These are phyloP conservation scores for Mariannaea elegans DNA, from an alignment of 2,329 filamentous ascomycete genomes.

Conservation along the genomic window DNA sequence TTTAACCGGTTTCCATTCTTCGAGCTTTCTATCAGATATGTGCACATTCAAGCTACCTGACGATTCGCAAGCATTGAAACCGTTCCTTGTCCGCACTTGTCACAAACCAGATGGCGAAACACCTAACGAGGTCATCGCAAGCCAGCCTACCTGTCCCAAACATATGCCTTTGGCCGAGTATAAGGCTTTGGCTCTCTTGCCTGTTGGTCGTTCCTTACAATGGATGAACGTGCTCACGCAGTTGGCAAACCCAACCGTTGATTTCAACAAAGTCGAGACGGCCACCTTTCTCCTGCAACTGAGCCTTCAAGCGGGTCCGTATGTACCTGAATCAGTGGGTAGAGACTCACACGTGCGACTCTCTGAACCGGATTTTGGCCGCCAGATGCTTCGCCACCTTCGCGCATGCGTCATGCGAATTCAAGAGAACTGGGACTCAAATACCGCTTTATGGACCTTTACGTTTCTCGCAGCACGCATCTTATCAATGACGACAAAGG, in stretches of 20 bases:
- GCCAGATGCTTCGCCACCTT: neutral
- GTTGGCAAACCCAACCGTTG: slow-evolving; percentile 29
- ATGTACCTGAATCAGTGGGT: accelerated
- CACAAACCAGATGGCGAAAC: slow-evolving; percentile 6
- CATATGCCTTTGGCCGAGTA: slow-evolving; percentile 63
- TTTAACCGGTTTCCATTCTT: neutral
- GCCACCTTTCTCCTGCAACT: slow-evolving; percentile 29
- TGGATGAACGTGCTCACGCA: slow-evolving; percentile 37
- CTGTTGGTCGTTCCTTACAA: slow-evolving; percentile 21
- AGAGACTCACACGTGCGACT: slow-evolving; percentile 9
- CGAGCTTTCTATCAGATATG: neutral
- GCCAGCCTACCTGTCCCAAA: slow-evolving; percentile 55
- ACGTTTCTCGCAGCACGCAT: slow-evolving; percentile 24
- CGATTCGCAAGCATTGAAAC: slow-evolving; percentile 10
- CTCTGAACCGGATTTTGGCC: slow-evolving; percentile 13
- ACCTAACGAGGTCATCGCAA: slow-evolving; percentile 63
- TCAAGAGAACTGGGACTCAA: slow-evolving; percentile 33
- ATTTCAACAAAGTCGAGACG: slow-evolving; percentile 36
- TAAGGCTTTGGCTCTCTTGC: slow-evolving; percentile 45
- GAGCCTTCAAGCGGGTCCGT: slow-evolving; percentile 29
- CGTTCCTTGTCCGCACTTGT: slow-evolving; percentile 23
- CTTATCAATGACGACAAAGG: slow-evolving; percentile 11
- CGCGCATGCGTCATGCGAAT: slow-evolving; percentile 8
- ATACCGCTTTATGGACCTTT: slow-evolving; percentile 26
- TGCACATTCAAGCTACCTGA: slow-evolving; percentile 28